These are phyloP conservation scores for Phytophthora pistaciae DNA, from an alignment of 352 stramenopile genomes.

Conservation along the genomic window DNA sequence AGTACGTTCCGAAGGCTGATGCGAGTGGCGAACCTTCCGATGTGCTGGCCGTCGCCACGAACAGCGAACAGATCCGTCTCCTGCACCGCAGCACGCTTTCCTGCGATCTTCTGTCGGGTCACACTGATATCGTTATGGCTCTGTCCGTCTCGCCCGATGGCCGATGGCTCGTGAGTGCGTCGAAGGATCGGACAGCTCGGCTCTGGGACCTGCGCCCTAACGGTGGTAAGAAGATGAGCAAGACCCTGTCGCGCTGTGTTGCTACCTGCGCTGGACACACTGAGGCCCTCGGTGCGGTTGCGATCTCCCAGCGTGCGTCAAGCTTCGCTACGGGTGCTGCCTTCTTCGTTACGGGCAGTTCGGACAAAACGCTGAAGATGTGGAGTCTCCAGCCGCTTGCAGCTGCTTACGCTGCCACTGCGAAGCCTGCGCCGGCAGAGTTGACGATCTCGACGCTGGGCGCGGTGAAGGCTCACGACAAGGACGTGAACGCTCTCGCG, in stretches of 20 bases:
- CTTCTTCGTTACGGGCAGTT: conserved; percentile 97
- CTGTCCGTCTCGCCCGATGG: conserved; percentile 92
- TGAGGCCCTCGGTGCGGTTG: conserved; percentile 94
- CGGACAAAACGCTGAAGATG: conserved; percentile 98
- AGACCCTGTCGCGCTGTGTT: conserved; percentile 72
- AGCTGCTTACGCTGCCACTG: conserved; percentile 48
- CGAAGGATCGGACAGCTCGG: conserved; percentile 94
- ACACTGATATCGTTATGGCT: conserved; percentile 97
- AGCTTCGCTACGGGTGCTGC: conserved; percentile 82
- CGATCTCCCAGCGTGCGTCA: conserved; percentile 89
- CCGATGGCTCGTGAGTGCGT: conserved; percentile 93
- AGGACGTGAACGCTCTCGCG: conserved; percentile 97
- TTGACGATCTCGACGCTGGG: conserved; percentile 66
- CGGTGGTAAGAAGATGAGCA: conserved; percentile 41
- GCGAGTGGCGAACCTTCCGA: conserved; percentile 53
- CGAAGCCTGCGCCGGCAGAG: conserved; percentile 42
- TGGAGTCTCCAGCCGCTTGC: conserved; percentile 93
- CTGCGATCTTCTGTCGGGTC: conserved; percentile 96
- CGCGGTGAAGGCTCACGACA: conserved; percentile 92
- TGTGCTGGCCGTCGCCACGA: conserved; percentile 96
- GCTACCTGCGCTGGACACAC: conserved; percentile 94
- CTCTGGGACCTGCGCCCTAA: conserved; percentile 88
- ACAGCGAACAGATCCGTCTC: conserved; percentile 96
- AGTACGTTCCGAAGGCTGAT: conserved; percentile 89
- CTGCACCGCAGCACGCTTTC: conserved; percentile 94